A percentile compares a stretch with the other conserved stretches of the same genome.
These are phyloP conservation scores for Globisporangium mamillatum DNA, from an alignment of 352 stramenopile species.

Conservation along the genomic window DNA sequence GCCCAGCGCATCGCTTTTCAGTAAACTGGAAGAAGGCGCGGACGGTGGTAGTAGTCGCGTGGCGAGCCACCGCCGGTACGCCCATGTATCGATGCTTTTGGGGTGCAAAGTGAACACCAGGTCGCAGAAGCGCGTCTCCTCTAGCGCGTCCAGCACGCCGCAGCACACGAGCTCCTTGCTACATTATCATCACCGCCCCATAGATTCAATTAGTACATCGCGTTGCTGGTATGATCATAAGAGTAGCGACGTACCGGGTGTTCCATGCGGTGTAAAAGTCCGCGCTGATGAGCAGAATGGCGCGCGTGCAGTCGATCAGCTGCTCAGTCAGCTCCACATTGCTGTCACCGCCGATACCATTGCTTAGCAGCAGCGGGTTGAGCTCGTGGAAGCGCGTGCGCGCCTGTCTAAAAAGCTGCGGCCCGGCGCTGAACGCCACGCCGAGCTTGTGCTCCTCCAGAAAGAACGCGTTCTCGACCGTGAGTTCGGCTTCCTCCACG, in stretches of 20 bases:
- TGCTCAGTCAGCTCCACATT: conserved; percentile 17
- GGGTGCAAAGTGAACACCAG: conserved; percentile 75
- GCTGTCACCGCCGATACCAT: conserved; percentile 5
- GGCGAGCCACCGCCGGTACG: conserved; percentile 66
- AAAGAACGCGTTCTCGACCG: conserved; percentile 54
- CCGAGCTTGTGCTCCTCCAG: conserved; percentile 78
- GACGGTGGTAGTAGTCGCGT: conserved; percentile 29
- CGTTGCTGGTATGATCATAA: neutral
- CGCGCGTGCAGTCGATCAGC: conserved; percentile 52
- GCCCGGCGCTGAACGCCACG: conserved; percentile 53
- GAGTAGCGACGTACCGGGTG: conserved; percentile 34
- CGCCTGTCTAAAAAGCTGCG: conserved; percentile 52
- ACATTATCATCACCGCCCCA: neutral
- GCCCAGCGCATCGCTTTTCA: conserved; percentile 15
- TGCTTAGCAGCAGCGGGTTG: conserved; percentile 23
- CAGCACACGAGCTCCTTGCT: conserved; percentile 59
- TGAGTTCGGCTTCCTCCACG: conserved; percentile 41
- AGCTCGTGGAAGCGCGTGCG: conserved; percentile 51
- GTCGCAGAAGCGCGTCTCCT: conserved; percentile 67
- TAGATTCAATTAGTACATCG: too few species aligned
- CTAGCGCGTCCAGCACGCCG: conserved; percentile 31
- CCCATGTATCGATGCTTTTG: conserved; percentile 88
- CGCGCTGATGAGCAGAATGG: conserved; percentile 69
- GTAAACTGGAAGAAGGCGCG: neutral
- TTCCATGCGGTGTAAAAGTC: conserved; percentile 89